phyloP scores from a whole-genome alignment of 2,329 filamentous ascomycete genomes.

The Trichophyton schoenleinii region DNA sequence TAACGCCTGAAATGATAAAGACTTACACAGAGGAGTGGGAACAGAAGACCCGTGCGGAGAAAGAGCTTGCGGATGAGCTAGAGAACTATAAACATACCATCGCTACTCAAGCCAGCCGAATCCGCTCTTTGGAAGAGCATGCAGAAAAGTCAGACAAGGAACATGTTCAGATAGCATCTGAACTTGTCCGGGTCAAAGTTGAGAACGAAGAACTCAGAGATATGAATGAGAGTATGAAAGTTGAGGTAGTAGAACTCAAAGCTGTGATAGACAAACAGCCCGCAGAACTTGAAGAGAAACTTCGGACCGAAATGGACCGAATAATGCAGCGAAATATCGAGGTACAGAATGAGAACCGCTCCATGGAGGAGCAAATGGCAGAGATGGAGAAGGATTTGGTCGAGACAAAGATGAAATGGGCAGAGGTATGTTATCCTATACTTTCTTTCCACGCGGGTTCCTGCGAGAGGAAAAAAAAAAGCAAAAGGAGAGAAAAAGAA shows the following conservation, averaged over 20 bases:
- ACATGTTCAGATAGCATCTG: conserved; percentile 79
- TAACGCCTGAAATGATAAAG: conserved; percentile 71
- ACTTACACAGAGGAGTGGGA: conserved; percentile 81
- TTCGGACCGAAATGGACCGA: conserved; percentile 75
- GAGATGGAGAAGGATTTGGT: conserved; percentile 91
- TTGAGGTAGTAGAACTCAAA: conserved; percentile 74
- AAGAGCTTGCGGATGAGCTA: conserved; percentile 69
- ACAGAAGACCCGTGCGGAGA: conserved; percentile 71
- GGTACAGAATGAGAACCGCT: conserved; percentile 85
- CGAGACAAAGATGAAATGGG: conserved; percentile 85
- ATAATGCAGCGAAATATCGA: conserved; percentile 87
- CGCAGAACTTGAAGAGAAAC: conserved; percentile 67
- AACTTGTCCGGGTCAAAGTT: conserved; percentile 83
- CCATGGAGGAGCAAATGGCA: conserved; percentile 73
- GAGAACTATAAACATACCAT: conserved; percentile 59
- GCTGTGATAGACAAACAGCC: conserved; percentile 82
- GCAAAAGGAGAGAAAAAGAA: not conserved
- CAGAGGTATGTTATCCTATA: conserved; percentile 57
- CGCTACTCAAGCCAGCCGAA: conserved; percentile 53
- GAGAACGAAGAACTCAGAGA: conserved; percentile 84
- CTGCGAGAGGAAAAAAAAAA: not conserved
- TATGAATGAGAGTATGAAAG: conserved; percentile 74
- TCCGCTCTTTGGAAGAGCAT: conserved; percentile 78
- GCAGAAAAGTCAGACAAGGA: conserved; percentile 81
- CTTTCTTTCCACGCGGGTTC: not conserved